Conservation (phyloP, 106 monocot species). For the Platanthera zijinensis region DNA sequence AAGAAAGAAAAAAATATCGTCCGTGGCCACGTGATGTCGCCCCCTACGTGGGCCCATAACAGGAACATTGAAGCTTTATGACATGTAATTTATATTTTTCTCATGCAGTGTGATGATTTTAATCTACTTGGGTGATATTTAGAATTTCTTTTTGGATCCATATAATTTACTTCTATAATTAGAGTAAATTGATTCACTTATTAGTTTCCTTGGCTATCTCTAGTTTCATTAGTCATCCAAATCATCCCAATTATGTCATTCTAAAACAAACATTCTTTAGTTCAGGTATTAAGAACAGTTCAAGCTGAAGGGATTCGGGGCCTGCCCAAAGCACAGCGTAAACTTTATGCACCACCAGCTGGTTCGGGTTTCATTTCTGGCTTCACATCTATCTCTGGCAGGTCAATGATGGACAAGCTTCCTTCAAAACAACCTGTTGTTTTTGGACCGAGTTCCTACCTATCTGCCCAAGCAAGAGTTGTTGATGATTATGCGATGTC, state of each 20-base stretch:
- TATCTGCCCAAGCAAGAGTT: conserved; percentile 78
- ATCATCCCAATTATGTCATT: background rate
- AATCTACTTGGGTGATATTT: background rate
- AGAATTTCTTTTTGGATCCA: background rate
- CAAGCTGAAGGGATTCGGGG: conserved; percentile 88
- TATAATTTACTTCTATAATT: background rate
- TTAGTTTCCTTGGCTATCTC: background rate
- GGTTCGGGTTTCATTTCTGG: conserved; percentile 93
- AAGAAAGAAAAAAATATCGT: too few relatives aligned
- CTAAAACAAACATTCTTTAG: background rate
- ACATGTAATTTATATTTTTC: background rate
- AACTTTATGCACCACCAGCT: conserved; percentile 80
- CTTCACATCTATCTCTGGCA: conserved; percentile 54
- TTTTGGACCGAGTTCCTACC: conserved; percentile 75
- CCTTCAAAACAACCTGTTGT: conserved; percentile 42
- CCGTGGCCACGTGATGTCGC: too few relatives aligned
- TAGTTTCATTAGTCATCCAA: background rate
- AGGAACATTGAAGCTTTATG: background rate
- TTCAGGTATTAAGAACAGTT: conserved; percentile 73
- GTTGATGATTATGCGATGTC: conserved; percentile 94
- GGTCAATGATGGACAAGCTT: conserved; percentile 49
- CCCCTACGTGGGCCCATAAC: too few relatives aligned
- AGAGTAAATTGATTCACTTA: background rate
- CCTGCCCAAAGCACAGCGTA: conserved; percentile 66
- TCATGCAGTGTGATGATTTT: background rate